Evolutionary conservation across 257 asterid species (phyloP).

Genomic region (Eustoma russellianum): DNA sequence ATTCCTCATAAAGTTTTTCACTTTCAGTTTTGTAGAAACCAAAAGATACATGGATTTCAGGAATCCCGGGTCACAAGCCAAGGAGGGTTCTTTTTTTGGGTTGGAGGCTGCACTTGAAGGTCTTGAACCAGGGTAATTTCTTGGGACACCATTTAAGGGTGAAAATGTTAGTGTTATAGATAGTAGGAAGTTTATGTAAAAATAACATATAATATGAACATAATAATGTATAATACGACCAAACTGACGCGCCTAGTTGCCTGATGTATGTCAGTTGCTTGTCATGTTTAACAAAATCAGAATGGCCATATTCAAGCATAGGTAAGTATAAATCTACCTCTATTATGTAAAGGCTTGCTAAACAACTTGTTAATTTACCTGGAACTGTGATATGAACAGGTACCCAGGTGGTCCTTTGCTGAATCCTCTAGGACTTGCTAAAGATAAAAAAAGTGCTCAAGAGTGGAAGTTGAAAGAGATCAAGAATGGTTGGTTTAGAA

Average conservation of each 20-base stretch:
- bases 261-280: too few relatives aligned
- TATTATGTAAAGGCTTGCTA: too few relatives aligned
- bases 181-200: too few relatives aligned
- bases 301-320: too few relatives aligned
- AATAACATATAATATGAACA: too few relatives aligned
- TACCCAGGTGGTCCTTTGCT: constrained; percentile 94
- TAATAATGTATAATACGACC: too few relatives aligned
- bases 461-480: constrained; percentile 90
- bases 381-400: constrained; percentile 19
- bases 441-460: constrained; percentile 71
- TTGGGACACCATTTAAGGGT: not conserved
- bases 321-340: too few relatives aligned
- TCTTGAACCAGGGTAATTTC: constrained; percentile 70
- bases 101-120: constrained; percentile 80
- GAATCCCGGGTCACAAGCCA: constrained; percentile 82
- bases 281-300: too few relatives aligned
- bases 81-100: constrained; percentile 66
- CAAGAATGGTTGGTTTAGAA: constrained; percentile 48
- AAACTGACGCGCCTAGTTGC: too few relatives aligned
- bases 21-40: constrained; percentile 62
- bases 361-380: too few relatives aligned
- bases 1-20: not conserved
- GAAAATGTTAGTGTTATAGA: too few relatives aligned
- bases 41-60: constrained; percentile 82
- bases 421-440: constrained; percentile 82